Percentiles rank a stretch among this genome's conserved stretches.
phyloP scores from a whole-genome alignment of 202 grass and related monocot species.

The Schoenoplectus tabernaemontani region DNA sequence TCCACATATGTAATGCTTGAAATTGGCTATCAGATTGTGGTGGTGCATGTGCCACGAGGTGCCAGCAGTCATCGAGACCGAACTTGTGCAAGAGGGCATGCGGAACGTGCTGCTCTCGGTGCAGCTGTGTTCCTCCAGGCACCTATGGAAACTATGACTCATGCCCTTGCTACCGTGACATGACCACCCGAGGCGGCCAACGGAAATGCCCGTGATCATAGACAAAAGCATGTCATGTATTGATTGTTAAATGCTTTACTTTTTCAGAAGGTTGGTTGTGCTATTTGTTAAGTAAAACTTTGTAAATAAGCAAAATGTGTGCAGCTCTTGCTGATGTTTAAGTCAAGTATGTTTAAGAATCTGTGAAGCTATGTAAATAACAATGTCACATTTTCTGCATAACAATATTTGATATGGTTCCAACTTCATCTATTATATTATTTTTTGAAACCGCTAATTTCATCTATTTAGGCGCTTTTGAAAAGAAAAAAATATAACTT shows the following conservation, averaged over 20 bases:
- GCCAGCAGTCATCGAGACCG: constrained; percentile 21
- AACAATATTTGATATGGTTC: not conserved
- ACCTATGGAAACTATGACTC: constrained; percentile 26
- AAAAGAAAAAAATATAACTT: too few relatives aligned
- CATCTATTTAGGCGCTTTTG: too few relatives aligned
- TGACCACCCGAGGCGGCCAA: constrained; percentile 26
- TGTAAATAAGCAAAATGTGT: not conserved
- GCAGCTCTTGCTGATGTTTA: not conserved
- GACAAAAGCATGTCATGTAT: not conserved
- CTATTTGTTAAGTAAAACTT: not conserved
- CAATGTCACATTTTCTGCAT: not conserved
- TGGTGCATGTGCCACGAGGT: constrained; percentile 11
- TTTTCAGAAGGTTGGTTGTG: not conserved
- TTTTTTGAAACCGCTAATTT: too few relatives aligned
- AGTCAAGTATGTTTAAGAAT: not conserved
- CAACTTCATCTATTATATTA: not conserved
- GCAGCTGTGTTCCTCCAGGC: constrained; percentile 32
- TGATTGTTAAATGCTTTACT: not conserved
- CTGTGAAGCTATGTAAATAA: not conserved
- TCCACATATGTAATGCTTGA: not conserved
- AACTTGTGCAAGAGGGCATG: constrained; percentile 37
- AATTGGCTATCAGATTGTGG: constrained; percentile 23
- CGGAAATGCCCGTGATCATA: constrained; percentile 26
- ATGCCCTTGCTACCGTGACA: constrained; percentile 27
- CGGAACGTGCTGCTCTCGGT: constrained; percentile 30